These are phyloP conservation scores for Harringtonia aguacate DNA, from an alignment of 2,329 filamentous ascomycete genomes.

Conservation along the genomic window DNA sequence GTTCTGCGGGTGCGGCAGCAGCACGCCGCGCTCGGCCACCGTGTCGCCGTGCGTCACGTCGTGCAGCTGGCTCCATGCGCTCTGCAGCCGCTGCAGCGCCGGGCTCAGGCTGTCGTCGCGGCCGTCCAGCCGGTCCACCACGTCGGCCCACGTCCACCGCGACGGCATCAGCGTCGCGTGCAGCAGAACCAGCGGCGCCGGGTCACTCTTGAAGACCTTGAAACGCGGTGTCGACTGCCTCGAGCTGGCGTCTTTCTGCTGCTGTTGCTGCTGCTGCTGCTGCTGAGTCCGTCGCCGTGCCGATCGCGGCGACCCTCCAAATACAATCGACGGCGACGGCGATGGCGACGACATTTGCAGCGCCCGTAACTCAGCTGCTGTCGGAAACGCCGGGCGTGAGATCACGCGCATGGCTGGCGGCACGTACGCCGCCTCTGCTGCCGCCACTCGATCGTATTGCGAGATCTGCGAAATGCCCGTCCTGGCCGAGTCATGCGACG, in stretches of 20 bases:
- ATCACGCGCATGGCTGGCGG: slow-evolving; percentile 40
- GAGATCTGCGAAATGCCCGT: slow-evolving; percentile 42
- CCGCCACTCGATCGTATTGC: slow-evolving; percentile 31
- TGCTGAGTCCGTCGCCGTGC: slow-evolving; percentile 27
- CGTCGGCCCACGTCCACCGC: slow-evolving; percentile 50
- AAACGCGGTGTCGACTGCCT: slow-evolving; percentile 41
- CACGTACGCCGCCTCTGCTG: slow-evolving; percentile 12
- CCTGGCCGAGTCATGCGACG: slow-evolving; percentile 33
- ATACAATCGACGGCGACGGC: slow-evolving; percentile 42
- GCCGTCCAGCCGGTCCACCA: slow-evolving; percentile 32
- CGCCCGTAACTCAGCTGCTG: slow-evolving; percentile 57
- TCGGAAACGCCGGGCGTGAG: slow-evolving; percentile 55
- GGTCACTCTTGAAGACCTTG: slow-evolving; percentile 33
- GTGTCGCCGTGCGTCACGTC: slow-evolving; percentile 56
- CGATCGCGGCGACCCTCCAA: slow-evolving; percentile 41
- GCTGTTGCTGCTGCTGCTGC: not conserved
- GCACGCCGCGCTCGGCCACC: slow-evolving; percentile 60
- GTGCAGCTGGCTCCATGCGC: slow-evolving; percentile 56
- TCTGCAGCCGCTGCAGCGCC: slow-evolving; percentile 39
- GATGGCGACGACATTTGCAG: slow-evolving; percentile 56
- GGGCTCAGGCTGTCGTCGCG: not conserved
- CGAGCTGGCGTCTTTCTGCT: slow-evolving; percentile 30
- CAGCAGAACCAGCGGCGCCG: slow-evolving; percentile 62
- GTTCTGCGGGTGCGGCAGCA: slow-evolving; percentile 68
- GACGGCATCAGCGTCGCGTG: slow-evolving; percentile 69